phyloP scores from a whole-genome alignment of 176 grass and related monocot species.

The Ananas comosus region DNA sequence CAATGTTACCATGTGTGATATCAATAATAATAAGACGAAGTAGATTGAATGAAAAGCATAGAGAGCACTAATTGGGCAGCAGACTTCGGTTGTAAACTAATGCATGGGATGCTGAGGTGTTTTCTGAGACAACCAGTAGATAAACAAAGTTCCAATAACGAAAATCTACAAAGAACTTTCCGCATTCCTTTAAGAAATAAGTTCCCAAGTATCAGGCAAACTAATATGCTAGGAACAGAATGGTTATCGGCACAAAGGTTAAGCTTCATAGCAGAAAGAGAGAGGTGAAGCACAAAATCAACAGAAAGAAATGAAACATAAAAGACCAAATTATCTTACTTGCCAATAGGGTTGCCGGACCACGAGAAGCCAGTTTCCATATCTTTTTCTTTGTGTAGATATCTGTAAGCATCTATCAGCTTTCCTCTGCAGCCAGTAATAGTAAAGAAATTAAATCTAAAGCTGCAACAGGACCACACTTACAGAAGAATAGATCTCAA shows the following conservation, averaged over 20 bases:
- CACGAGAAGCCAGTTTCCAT: constrained; percentile 79
- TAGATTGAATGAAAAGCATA: not conserved
- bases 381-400: constrained; percentile 83
- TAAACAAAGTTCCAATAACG: not conserved
- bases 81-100: not conserved
- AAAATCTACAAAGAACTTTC: not conserved
- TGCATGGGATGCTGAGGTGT: not conserved
- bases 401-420: constrained; percentile 88
- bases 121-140: no score
- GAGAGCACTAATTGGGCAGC: not conserved
- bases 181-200: not conserved
- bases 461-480: constrained; percentile 4
- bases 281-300: not conserved
- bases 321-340: constrained; percentile 44
- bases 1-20: no score
- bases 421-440: constrained; percentile 51
- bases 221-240: not conserved
- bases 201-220: not conserved
- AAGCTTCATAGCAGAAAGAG: not conserved
- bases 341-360: constrained; percentile 87
- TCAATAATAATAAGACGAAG: no score
- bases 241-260: not conserved
- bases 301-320: constrained; percentile 7
- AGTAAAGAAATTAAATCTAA: constrained; percentile 6
- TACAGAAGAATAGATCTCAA: not conserved